A percentile compares a stretch with the other conserved stretches of the same genome.
phyloP scores from a whole-genome alignment of 257 asterid genomes.

The Gentiana straminea region DNA sequence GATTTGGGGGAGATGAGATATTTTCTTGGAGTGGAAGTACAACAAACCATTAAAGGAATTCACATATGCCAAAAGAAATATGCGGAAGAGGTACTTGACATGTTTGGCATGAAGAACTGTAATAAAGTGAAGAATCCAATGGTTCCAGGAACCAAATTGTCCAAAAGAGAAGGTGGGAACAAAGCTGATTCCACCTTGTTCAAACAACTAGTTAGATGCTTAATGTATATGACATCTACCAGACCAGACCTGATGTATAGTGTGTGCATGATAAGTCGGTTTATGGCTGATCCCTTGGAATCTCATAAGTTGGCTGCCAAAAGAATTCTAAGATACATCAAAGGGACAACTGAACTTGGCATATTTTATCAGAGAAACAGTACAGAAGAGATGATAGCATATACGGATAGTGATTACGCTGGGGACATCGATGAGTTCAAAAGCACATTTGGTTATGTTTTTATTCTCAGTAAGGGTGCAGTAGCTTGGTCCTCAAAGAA shows the following conservation, averaged over 20 bases:
- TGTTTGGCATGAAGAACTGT: not conserved
- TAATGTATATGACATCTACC: not conserved
- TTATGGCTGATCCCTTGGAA: not conserved
- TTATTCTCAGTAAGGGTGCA: not conserved
- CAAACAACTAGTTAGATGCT: not conserved
- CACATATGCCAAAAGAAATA: too few species aligned
- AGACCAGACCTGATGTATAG: not conserved
- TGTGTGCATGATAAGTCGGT: not conserved
- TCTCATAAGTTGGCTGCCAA: not conserved
- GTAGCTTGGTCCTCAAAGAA: too few species aligned
- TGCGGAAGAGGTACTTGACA: too few species aligned
- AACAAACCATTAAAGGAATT: too few species aligned
- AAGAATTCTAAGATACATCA: too few species aligned
- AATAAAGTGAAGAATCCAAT: not conserved
- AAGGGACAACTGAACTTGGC: not conserved
- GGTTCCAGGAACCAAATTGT: not conserved
- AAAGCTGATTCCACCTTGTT: not conserved
- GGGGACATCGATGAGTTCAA: too few species aligned
- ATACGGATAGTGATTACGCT: too few species aligned
- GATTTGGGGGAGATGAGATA: too few species aligned
- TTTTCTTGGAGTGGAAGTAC: too few species aligned
- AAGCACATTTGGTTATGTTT: not conserved
- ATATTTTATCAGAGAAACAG: not conserved
- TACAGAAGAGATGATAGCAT: not conserved
- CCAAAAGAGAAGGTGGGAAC: not conserved